Percentiles rank a stretch among this genome's conserved stretches.
Evolutionary conservation across 257 asterid species (phyloP).

Genomic region (Schizonepeta tenuifolia): DNA sequence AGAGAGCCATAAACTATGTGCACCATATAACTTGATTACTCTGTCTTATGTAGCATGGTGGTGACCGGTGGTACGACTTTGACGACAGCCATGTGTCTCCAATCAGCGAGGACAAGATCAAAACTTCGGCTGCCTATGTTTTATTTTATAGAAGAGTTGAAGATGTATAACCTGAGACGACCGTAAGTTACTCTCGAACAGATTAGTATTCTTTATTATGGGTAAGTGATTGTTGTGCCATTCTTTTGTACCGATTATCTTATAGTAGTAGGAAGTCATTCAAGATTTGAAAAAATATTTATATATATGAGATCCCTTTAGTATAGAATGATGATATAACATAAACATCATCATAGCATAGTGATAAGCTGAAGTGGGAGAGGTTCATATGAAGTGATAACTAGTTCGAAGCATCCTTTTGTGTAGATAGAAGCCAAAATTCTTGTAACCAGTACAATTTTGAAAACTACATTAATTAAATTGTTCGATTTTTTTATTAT

Average conservation of each 20-base stretch:
- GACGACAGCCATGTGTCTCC: conserved; percentile 84
- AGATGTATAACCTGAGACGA: conserved; percentile 47
- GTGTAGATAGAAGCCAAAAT: conserved; percentile 30
- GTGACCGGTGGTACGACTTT: conserved; percentile 85
- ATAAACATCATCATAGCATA: conserved; percentile 40
- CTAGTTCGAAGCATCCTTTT: conserved; percentile 27
- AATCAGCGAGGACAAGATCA: conserved; percentile 77
- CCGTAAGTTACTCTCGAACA: conserved; percentile 37
- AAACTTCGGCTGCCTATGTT: conserved; percentile 88
- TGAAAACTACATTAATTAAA: conserved; percentile 22
- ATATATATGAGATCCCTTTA: conserved; percentile 31
- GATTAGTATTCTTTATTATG: conserved; percentile 29
- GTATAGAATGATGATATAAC: conserved; percentile 45
- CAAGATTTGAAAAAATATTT: conserved; percentile 32
- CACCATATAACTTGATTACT: conserved; percentile 19
- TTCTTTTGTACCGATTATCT: conserved; percentile 49
- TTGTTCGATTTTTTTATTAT: conserved; percentile 13
- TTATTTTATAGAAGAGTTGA: conserved; percentile 79
- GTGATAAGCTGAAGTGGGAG: conserved; percentile 40
- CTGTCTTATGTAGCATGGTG: conserved; percentile 65
- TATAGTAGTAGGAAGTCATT: conserved; percentile 37
- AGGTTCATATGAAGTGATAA: conserved; percentile 38
- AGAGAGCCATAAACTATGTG: background rate
- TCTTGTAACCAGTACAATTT: conserved; percentile 37
- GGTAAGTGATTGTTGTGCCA: conserved; percentile 38